Evolutionary conservation across 805 yeast species (phyloP), one percentile per base, ranked within the genome.

Genomic region (Ogataea glucozyma): DNA sequence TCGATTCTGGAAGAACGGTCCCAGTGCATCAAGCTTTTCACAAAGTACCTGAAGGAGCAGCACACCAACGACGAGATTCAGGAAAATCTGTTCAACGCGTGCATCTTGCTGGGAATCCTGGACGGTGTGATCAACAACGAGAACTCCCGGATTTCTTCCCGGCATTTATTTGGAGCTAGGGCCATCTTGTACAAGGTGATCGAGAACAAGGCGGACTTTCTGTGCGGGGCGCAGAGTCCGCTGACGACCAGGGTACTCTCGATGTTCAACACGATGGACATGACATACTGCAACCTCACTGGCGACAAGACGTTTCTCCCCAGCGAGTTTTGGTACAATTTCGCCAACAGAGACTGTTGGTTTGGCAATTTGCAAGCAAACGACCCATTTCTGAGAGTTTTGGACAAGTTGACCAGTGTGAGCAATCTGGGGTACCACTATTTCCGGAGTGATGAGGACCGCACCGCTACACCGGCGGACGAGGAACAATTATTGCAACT

Each of bases 351-450:
- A 33, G 60, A 58, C 26, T 55, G 57, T 18, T 60, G 65, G 65
- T 60, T 58, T 47, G 65, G 65, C 4, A 52, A 26, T n/a, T 26
- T 59, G 26, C 21, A 12, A n/a, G 33, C 24, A 8, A 46, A 26
- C 40, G 63, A 60, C 51, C 61, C 59, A 47, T 69, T 38, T 58
- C 60, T 56, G 54, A 57, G 3, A 52, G 65, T 47, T 52, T 62
- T 41, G 53, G 65, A 41, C 52, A 54, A 27, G 5, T 37, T 57
- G 18, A 45, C 58, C 10, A 19, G 16, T 3, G 20, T 58, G n/a
- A 32, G 44, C 26, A 48, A 44, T 23, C 21, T 45, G 22, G 57
- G 54, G 2, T 38, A 34, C 34, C 7, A 30, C 21, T 33, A 8
- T 21, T 38, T 40, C 31, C 13, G 20, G n/a, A 17, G 2, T 8